Base-by-base conservation (phyloP, 1,284 basidiomycete genomes). In the Singerocomus inundabilis region DNA sequence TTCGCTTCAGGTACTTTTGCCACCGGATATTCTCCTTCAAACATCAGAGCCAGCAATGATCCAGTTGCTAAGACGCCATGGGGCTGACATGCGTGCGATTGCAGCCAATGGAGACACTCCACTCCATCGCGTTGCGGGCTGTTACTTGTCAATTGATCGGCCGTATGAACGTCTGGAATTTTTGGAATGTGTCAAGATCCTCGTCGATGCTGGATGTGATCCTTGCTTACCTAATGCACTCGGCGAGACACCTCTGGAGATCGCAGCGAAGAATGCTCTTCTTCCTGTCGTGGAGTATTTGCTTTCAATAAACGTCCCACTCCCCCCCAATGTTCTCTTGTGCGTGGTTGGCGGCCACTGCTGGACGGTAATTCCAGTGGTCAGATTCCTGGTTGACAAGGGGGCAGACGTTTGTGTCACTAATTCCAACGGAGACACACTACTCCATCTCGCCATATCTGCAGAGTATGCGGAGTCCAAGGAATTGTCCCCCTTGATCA, bases 301-400 rank as follows among this genome's bases (percentile, higher is more conserved):
- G 24, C 5, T 1, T 7, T 1, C 44, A 34, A 2, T 25, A 44
- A 21, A 21, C 21, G 21, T 21, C 21, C 21, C 21, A 0, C 12
- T 56, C 3, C n/a, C 21, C 4, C 4, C 8, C 3, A 3, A n/a
- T 1, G 18, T 59, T 13, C 32, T 57, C 9, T 8, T 46, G 1
- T 31, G 36, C 5, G 26, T 35, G 25, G 25, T 24, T 31, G 12
- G 21, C 4, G 4, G 21, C 4, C 21, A 4, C 9, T 21, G 21
- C 21, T 21, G 2, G 29, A 0, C 0, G 29, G 3, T 2, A 1
- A 18, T n/a, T 6, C 2, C 42, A 5, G 6, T 36, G 2, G 35
- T 55, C 18, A 40, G 36, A 28, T 28, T 44, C 6, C 44, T 60
- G 6, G 6, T 59, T n/a, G 28, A 18, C 4, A 53, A 54, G 1